A percentile compares a stretch with the other conserved stretches of the same genome.
These are phyloP conservation scores for Phoenix dactylifera DNA, from an alignment of 176 grass and related monocot species.

Conservation along the genomic window DNA sequence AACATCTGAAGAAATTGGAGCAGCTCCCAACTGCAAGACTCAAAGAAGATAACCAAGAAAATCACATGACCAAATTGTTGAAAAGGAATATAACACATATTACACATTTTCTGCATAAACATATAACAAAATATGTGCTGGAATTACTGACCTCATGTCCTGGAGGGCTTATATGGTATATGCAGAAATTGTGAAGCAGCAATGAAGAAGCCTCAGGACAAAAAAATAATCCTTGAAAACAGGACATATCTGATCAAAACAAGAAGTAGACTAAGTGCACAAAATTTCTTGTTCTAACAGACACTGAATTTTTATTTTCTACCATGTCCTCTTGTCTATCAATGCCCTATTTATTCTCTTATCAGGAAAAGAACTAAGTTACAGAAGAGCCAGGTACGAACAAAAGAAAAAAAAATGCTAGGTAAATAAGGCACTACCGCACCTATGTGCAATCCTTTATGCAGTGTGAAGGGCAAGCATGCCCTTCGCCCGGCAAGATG, in stretches of 20 bases:
- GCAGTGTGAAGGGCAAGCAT: no score
- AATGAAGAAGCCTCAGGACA: constrained; percentile 88
- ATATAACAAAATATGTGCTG: background rate
- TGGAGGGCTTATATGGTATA: constrained; percentile 98
- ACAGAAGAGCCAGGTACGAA: no score
- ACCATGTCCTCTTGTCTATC: no score
- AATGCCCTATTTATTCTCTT: no score
- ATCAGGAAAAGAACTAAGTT: no score
- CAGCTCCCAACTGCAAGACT: constrained; percentile 81
- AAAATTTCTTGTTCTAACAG: no score
- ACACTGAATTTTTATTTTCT: no score
- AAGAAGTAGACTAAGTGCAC: constrained; percentile 5
- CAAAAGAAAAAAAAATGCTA: no score
- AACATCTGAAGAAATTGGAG: constrained; percentile 62
- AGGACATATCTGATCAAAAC: constrained; percentile 68
- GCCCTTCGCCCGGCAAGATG: no score
- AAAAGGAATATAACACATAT: background rate
- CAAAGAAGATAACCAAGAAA: constrained; percentile 20
- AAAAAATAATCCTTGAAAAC: constrained; percentile 97
- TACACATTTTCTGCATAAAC: background rate
- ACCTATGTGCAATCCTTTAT: no score
- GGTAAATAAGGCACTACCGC: no score
- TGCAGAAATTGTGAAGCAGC: constrained; percentile 95
- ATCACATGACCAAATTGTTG: constrained; percentile 25
- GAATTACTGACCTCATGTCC: constrained; percentile 80